Conservation (phyloP, 164 flowering plant species). For the Umbilicus rupestris region DNA sequence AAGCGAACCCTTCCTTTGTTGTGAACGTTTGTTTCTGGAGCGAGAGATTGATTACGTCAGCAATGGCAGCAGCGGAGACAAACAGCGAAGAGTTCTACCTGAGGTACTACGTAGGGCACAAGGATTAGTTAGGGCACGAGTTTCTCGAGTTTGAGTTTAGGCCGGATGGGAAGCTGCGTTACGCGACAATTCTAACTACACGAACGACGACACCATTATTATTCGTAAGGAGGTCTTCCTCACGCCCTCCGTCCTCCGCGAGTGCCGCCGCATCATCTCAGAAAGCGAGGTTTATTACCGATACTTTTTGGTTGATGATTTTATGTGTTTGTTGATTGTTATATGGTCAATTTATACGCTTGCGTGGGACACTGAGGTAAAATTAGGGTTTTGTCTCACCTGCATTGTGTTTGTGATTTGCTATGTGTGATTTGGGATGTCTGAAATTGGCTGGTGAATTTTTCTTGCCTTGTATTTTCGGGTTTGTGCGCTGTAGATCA, state of each 20-base stretch:
- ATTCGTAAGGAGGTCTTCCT: slow-evolving; percentile 90
- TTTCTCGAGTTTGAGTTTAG: slow-evolving; percentile 90
- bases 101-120: slow-evolving; percentile 88
- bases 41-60: background rate
- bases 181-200: slow-evolving; percentile 98
- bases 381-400: no score
- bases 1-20: background rate
- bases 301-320: background rate
- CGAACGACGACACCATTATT: slow-evolving; percentile 95
- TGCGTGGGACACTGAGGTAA: no score
- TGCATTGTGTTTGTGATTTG: no score
- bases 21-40: background rate
- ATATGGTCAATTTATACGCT: background rate
- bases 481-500: slow-evolving; percentile 35
- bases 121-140: slow-evolving; percentile 91
- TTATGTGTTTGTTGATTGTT: background rate
- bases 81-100: slow-evolving; percentile 56
- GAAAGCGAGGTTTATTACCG: slow-evolving; percentile 63
- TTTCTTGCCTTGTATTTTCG: background rate
- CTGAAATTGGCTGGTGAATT: background rate
- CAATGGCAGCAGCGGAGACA: slow-evolving; percentile 24
- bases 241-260: slow-evolving; percentile 76
- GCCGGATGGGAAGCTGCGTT: slow-evolving; percentile 87
- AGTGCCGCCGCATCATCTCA: slow-evolving; percentile 78
- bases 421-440: no score